Evolutionary conservation across 2,329 filamentous ascomycete genomes (phyloP).

Genomic region (Pseudogymnoascus sp.): DNA sequence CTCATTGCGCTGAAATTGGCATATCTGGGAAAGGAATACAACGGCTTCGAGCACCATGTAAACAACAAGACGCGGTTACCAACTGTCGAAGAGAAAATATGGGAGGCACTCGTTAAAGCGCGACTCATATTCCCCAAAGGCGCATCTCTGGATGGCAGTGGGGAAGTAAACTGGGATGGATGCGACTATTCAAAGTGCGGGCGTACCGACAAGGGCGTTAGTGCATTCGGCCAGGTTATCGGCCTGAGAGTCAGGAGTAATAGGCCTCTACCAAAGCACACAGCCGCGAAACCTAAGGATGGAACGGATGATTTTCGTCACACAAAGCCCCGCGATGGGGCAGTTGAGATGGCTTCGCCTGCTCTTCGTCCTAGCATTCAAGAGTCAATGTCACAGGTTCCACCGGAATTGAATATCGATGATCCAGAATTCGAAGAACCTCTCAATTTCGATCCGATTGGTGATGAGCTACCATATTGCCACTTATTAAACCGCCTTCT

Average conservation of each 20-base stretch:
- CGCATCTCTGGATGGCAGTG: conserved; percentile 16
- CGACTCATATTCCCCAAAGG: conserved; percentile 65
- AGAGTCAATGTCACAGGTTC: background rate
- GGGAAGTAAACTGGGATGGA: conserved; percentile 67
- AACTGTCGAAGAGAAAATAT: conserved; percentile 87
- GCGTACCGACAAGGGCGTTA: conserved; percentile 85
- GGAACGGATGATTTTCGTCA: conserved; percentile 15
- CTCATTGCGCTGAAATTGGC: conserved; percentile 88
- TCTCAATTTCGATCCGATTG: conserved; percentile 52
- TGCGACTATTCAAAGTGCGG: conserved; percentile 95
- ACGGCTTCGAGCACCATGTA: conserved; percentile 82
- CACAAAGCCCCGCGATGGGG: conserved; percentile 19
- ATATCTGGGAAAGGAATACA: conserved; percentile 84
- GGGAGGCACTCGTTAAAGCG: conserved; percentile 78
- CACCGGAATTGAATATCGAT: conserved; percentile 1
- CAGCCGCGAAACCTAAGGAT: conserved; percentile 9
- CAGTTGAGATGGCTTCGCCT: conserved; percentile 21
- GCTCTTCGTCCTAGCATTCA: conserved; percentile 18
- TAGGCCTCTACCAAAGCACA: conserved; percentile 44
- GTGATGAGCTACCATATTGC: conserved; percentile 77
- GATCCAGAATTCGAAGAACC: conserved; percentile 17
- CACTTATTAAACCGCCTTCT: conserved; percentile 78
- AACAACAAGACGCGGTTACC: conserved; percentile 60
- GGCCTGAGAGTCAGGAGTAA: conserved; percentile 75
- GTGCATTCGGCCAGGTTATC: conserved; percentile 94